Conservation (phyloP, 768 basidiomycete species). For the Cystobasidium ongulense region DNA sequence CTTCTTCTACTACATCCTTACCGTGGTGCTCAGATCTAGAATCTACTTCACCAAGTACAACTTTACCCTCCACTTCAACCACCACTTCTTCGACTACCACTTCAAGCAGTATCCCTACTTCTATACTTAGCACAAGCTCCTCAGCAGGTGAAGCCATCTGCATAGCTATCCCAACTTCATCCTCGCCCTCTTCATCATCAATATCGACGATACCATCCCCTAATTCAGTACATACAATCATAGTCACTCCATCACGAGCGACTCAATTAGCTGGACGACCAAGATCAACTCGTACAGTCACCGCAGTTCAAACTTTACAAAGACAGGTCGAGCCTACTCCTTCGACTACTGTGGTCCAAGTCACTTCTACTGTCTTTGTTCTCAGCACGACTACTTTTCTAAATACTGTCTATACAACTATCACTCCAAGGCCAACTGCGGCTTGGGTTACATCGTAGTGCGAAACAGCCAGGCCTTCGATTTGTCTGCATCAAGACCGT, state of each 20-base stretch:
- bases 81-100: not conserved
- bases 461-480: too few species aligned
- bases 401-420: not conserved
- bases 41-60: not conserved
- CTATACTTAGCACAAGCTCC: not conserved
- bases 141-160: conserved; percentile 1
- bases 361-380: not conserved
- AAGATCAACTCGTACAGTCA: not conserved
- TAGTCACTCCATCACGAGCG: not conserved
- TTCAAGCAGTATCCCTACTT: not conserved
- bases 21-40: conserved; percentile 1
- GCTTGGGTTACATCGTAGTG: not conserved
- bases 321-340: not conserved
- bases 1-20: not conserved
- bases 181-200: not conserved
- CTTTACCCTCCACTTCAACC: not conserved
- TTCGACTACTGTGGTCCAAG: not conserved
- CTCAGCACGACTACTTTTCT: not conserved
- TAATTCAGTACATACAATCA: not conserved
- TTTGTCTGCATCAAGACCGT: too few species aligned
- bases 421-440: not conserved
- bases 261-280: not conserved
- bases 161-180: not conserved
- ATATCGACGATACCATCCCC: not conserved
- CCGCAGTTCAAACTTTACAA: not conserved